phyloP scores from a whole-genome alignment of 129 eudicot species.

The Chrysanthemum makinoi region DNA sequence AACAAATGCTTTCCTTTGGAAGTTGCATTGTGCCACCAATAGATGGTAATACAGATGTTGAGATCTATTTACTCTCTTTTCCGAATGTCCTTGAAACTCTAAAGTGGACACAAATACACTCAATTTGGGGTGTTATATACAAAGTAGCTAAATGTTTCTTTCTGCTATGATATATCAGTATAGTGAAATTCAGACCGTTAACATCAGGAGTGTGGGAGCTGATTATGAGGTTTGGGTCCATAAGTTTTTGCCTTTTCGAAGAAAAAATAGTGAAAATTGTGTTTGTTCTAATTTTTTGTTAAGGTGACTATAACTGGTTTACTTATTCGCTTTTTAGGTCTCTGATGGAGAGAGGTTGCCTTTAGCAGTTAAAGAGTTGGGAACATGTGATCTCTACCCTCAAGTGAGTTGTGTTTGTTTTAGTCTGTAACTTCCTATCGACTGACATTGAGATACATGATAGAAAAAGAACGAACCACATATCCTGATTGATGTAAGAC shows the following conservation, averaged over 20 bases:
- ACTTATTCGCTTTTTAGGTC: slow-evolving; percentile 45
- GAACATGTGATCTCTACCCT: slow-evolving; percentile 92
- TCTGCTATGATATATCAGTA: no score
- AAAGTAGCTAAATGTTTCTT: no score
- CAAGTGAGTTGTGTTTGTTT: slow-evolving; percentile 47
- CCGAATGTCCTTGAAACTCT: no score
- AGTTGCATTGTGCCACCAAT: no score
- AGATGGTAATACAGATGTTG: no score
- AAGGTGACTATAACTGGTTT: slow-evolving; percentile 15
- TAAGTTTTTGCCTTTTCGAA: slow-evolving; percentile 16
- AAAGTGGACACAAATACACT: no score
- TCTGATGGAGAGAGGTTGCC: slow-evolving; percentile 97
- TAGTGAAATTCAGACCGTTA: slow-evolving; percentile 87
- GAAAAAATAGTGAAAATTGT: slow-evolving; percentile 2
- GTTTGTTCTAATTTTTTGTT: background rate
- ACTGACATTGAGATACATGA: background rate
- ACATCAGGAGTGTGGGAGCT: slow-evolving; percentile 76
- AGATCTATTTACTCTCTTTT: no score
- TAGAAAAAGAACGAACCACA: slow-evolving; percentile 51
- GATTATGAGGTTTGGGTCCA: slow-evolving; percentile 65
- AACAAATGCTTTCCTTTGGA: no score
- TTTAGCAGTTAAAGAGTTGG: slow-evolving; percentile 89
- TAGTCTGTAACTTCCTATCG: background rate
- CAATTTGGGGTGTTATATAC: no score
- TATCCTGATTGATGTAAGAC: slow-evolving; percentile 80